phyloP scores from a whole-genome alignment of 208 protist genomes.

The Wallacemonas sp. region DNA sequence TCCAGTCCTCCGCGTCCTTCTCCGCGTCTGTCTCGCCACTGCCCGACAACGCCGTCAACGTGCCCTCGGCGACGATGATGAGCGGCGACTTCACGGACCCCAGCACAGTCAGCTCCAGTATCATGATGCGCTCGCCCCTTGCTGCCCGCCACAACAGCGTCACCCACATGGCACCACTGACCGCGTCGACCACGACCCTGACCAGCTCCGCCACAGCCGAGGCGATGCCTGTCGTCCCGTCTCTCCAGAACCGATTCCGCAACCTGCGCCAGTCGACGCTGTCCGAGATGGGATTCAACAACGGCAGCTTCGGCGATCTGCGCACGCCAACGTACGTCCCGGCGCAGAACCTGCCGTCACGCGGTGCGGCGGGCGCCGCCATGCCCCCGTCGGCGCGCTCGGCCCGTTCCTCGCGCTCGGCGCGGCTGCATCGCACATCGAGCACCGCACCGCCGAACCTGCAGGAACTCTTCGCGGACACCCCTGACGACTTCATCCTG shows the following conservation, averaged over 20 bases:
- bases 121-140: no score
- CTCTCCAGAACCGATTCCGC: neutral
- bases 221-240: constrained; percentile 1
- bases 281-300: constrained; percentile 1
- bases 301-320: constrained; percentile 3
- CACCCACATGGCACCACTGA: neutral
- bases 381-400: constrained; percentile 2
- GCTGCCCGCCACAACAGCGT: no score
- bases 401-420: constrained; percentile 21
- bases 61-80: neutral
- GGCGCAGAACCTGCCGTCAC: neutral
- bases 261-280: neutral
- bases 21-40: neutral
- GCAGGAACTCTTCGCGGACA: constrained; percentile 47
- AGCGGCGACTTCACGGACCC: no score
- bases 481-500: constrained; percentile 43
- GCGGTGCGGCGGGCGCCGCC: neutral
- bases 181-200: no score
- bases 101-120: no score
- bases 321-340: constrained; percentile 1
- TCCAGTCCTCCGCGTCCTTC: neutral
- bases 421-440: constrained; percentile 16
- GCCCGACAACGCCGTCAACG: neutral
- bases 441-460: constrained; percentile 21
- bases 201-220: neutral